Evolutionary conservation across 352 stramenopile species (phyloP).

Genomic region (Phytophthora pseudosyringae): DNA sequence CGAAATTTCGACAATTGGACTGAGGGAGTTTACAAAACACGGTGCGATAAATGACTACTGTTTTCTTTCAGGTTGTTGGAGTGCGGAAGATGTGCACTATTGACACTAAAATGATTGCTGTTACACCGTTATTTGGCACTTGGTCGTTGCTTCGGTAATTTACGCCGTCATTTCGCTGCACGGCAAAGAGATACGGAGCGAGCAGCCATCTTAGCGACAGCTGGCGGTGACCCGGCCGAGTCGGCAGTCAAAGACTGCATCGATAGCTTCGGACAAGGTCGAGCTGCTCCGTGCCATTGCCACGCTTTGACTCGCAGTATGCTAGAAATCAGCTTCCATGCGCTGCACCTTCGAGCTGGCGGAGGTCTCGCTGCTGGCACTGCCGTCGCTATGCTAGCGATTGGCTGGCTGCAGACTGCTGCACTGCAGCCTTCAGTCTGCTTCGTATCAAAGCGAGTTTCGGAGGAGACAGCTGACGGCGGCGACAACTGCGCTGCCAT

Average conservation of each 20-base stretch:
- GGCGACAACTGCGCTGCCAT: background rate
- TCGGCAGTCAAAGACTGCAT: background rate
- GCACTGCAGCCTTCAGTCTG: no score
- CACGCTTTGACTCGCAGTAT: background rate
- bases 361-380: background rate
- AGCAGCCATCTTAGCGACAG: slow-evolving; percentile 12
- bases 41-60: background rate
- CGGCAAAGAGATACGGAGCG: slow-evolving; percentile 12
- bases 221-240: background rate
- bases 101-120: background rate
- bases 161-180: slow-evolving; percentile 7
- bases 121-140: background rate
- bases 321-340: background rate
- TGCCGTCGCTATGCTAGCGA: slow-evolving; percentile 8
- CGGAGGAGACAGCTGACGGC: background rate
- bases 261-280: background rate
- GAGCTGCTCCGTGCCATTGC: no score
- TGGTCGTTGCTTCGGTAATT: background rate
- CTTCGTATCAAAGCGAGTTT: background rate
- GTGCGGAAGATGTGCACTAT: no score
- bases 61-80: background rate
- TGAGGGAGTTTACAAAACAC: background rate
- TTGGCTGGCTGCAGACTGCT: background rate
- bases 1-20: slow-evolving; percentile 5
- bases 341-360: background rate